A percentile compares a stretch with the other conserved stretches of the same genome.
phyloP scores from a whole-genome alignment of 2,329 filamentous ascomycete genomes.

The Neodidymelliopsis sp. region DNA sequence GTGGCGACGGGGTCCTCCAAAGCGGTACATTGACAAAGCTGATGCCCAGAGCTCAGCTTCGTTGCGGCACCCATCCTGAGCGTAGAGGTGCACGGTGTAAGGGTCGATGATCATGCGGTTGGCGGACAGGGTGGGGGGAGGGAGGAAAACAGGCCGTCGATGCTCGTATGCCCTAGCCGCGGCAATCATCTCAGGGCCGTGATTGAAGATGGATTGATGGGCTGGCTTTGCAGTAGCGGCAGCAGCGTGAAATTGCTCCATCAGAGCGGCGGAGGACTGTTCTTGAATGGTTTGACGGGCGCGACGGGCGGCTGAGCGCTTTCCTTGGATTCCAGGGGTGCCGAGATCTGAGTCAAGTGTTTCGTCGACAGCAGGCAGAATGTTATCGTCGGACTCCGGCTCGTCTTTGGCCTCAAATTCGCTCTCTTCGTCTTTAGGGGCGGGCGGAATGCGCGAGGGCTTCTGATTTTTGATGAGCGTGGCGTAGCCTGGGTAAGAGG shows the following conservation, averaged over 20 bases:
- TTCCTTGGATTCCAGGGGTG: constrained; percentile 1
- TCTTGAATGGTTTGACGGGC: constrained; percentile 21
- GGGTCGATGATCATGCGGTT: constrained; percentile 30
- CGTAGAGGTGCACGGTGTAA: constrained; percentile 24
- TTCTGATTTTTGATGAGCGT: constrained; percentile 24
- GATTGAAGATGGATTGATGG: neutral
- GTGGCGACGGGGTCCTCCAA: constrained; percentile 7
- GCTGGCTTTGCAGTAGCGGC: constrained; percentile 2
- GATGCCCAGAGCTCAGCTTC: constrained; percentile 10
- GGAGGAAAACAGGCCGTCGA: constrained; percentile 18
- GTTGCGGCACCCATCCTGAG: constrained; percentile 17
- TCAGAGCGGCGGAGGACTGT: neutral
- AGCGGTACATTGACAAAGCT: constrained; percentile 9
- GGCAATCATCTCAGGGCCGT: constrained; percentile 13
- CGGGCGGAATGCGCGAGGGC: neutral
- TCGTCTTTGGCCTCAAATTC: constrained; percentile 24
- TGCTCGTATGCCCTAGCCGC: constrained; percentile 8
- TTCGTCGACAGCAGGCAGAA: constrained; percentile 6
- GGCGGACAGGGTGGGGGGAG: constrained; percentile 25
- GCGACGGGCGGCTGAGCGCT: constrained; percentile 19
- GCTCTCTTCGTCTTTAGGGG: constrained; percentile 21
- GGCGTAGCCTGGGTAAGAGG: constrained; percentile 3
- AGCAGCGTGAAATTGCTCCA: constrained; percentile 3
- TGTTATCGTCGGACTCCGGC: constrained; percentile 21
- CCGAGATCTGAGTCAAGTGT: neutral